Evolutionary conservation across 2,329 filamentous ascomycete genomes (phyloP), one percentile per base, ranked within the genome.

Genomic region (Meredithiella fracta): DNA sequence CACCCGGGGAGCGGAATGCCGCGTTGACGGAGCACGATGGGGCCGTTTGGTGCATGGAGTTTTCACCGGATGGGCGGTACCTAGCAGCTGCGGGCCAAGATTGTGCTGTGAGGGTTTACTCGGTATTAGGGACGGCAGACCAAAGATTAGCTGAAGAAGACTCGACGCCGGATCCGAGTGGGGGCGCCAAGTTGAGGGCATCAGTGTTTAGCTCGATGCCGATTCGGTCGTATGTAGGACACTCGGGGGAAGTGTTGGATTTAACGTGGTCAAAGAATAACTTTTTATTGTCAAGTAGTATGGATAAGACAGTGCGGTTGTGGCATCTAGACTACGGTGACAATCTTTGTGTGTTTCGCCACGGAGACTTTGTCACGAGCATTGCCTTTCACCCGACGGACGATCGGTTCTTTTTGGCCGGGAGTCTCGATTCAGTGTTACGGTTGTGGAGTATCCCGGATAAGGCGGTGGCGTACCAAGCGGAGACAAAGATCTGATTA

Each of bases 241-340:
- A 98, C 65, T 83, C 80, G 0, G 83, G 85, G 15, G 90, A 94
- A 62, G 81, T 98, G 4, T 71, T 98, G 61, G 91, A 95, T 65
- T 68, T 98, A 59, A 94, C 87, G 66, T 98, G 92, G 92, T 97
- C 91, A 72, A 98, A 97, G 74, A 98, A 98, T 69, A 95, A 94
- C 67, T 98, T 98, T 62, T 69, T 98, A 26, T 74, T 98, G 15
- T 96, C 91, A 2, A 94, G 90, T 0, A 95, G 90, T 0, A 96
- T 97, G 89, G 92, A 98, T 67, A 96, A 96, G 72, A 95, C 90
- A 0, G 92, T 98, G 11, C 79, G 88, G 14, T 69, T 98, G 51
- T 98, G 92, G 91, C 92, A 98, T 68, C 76, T 92, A 60, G 91
- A 80, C 65, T 77, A 91, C 54, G 69, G 76, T 2, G 90, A 97